A percentile compares a stretch with the other conserved stretches of the same genome.
These are phyloP conservation scores for Crithidia brevicula DNA, from an alignment of 208 protist species.

Conservation along the genomic window DNA sequence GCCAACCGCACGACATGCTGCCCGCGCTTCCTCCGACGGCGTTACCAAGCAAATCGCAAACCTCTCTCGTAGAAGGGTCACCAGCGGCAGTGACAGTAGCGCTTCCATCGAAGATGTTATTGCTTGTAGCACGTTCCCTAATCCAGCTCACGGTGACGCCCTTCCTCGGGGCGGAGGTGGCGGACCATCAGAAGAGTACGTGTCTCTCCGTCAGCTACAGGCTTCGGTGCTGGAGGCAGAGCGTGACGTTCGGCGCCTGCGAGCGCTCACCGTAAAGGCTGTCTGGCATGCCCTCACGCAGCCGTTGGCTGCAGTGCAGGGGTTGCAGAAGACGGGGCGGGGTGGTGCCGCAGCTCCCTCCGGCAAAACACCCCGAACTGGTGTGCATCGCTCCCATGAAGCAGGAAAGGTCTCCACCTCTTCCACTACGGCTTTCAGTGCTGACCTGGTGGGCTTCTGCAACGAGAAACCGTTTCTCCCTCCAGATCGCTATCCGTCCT, in stretches of 20 bases:
- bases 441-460: slow-evolving; percentile 1
- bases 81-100: slow-evolving; percentile 16
- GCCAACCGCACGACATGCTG: not conserved
- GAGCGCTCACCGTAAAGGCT: slow-evolving; percentile 54
- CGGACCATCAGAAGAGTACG: not conserved
- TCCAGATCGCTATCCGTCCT: slow-evolving; percentile 37
- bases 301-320: not conserved
- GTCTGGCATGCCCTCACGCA: slow-evolving; percentile 64
- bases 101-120: slow-evolving; percentile 30
- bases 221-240: slow-evolving; percentile 41
- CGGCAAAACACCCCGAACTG: not conserved
- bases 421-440: not conserved
- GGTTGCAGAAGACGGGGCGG: not conserved
- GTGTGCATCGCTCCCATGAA: not conserved
- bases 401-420: not conserved
- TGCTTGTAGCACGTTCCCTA: not conserved
- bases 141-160: not conserved
- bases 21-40: not conserved
- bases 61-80: too few species aligned
- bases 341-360: not conserved
- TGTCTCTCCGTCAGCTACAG: slow-evolving; percentile 33
- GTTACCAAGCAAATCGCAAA: too few species aligned
- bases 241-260: slow-evolving; percentile 43
- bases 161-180: not conserved
- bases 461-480: slow-evolving; percentile 41